Percentiles rank a stretch among this genome's conserved stretches.
phyloP scores from a whole-genome alignment of 148 eudicot species.

The Drosera capensis region DNA sequence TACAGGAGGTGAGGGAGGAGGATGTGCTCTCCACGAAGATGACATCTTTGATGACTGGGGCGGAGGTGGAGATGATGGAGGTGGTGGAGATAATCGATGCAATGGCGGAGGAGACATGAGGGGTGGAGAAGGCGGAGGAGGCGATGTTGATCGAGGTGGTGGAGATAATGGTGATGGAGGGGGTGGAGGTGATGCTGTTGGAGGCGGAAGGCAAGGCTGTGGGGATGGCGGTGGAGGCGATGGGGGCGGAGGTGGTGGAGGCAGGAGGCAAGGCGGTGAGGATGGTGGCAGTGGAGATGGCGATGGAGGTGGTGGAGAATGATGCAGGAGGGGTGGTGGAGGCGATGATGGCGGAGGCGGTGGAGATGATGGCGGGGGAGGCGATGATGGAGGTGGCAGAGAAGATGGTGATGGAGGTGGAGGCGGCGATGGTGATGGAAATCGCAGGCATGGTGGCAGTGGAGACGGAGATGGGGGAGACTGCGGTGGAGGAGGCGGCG shows the following conservation, averaged over 20 bases:
- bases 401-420: neutral
- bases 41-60: neutral
- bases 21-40: neutral
- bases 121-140: too few species aligned
- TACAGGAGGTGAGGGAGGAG: neutral
- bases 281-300: too few species aligned
- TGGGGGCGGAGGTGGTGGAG: conserved; percentile 5
- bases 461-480: conserved; percentile 18
- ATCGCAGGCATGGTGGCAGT: neutral
- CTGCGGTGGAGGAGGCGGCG: conserved; percentile 1
- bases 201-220: too few species aligned
- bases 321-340: neutral
- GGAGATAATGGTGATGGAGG: too few species aligned
- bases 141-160: too few species aligned
- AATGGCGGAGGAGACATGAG: neutral
- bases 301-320: conserved; percentile 1
- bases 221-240: too few species aligned
- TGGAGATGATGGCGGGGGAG: conserved; percentile 5
- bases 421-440: conserved; percentile 5
- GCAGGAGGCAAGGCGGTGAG: conserved; percentile 4
- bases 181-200: too few species aligned
- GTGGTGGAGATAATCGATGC: neutral
- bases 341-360: too few species aligned
- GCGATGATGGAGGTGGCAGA: conserved; percentile 13
- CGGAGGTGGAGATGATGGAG: too few species aligned